A percentile compares a stretch with the other conserved stretches of the same genome.
These are phyloP conservation scores for Chenopodium quinoa DNA, from an alignment of 148 eudicot species.

Conservation along the genomic window DNA sequence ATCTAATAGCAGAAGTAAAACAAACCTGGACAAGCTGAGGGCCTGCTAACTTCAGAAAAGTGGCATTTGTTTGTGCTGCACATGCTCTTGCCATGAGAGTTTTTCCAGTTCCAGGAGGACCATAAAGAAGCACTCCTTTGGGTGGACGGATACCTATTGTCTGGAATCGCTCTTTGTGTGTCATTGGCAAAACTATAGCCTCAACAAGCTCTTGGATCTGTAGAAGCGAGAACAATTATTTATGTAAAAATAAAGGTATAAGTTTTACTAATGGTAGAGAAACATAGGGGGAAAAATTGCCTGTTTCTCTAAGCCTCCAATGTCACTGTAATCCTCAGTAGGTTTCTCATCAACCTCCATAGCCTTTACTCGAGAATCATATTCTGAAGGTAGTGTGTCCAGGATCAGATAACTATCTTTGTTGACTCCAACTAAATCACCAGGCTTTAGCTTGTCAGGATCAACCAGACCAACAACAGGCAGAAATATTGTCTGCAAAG, in stretches of 20 bases:
- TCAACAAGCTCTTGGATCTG: slow-evolving; percentile 97
- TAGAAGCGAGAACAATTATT: neutral
- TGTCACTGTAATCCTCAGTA: slow-evolving; percentile 95
- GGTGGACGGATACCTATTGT: slow-evolving; percentile 94
- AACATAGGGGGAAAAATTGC: slow-evolving; percentile 32
- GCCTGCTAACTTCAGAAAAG: slow-evolving; percentile 92
- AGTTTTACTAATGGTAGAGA: neutral
- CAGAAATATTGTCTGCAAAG: slow-evolving; percentile 82
- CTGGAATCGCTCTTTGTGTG: slow-evolving; percentile 89
- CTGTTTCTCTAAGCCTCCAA: slow-evolving; percentile 98
- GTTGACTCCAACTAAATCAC: slow-evolving; percentile 97
- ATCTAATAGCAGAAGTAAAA: neutral
- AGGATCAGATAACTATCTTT: slow-evolving; percentile 95
- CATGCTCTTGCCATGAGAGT: slow-evolving; percentile 98
- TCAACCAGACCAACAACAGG: slow-evolving; percentile 97
- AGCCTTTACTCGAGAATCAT: slow-evolving; percentile 95
- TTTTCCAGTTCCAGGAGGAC: slow-evolving; percentile 98
- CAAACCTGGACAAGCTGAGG: slow-evolving; percentile 97
- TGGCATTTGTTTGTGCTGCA: slow-evolving; percentile 99
- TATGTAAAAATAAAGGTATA: neutral
- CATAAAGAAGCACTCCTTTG: slow-evolving; percentile 92
- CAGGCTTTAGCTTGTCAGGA: slow-evolving; percentile 92
- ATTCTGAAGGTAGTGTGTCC: slow-evolving; percentile 92
- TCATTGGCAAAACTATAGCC: slow-evolving; percentile 98
- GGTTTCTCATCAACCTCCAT: slow-evolving; percentile 99